These are phyloP conservation scores for Hydnum rufescens DNA, from an alignment of 768 basidiomycete species.

Conservation along the genomic window DNA sequence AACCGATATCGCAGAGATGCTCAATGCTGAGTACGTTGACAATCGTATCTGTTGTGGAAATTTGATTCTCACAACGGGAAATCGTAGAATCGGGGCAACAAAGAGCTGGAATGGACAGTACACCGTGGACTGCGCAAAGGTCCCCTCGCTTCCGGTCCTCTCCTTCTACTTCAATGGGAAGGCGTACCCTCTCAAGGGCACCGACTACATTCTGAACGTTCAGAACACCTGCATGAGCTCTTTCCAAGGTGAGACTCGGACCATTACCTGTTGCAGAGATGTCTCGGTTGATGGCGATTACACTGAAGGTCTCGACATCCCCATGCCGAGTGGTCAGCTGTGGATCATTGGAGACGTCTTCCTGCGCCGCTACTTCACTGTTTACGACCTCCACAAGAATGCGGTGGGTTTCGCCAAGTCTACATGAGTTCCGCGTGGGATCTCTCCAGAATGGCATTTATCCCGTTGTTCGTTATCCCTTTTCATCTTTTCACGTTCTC, in stretches of 20 bases:
- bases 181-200: conserved; percentile 55
- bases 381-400: not conserved
- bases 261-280: conserved; percentile 70
- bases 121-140: conserved; percentile 68
- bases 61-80: not conserved
- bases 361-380: not conserved
- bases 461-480: no score
- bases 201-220: conserved; percentile 79
- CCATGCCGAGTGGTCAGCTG: not conserved
- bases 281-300: conserved; percentile 40
- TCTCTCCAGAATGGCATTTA: no score
- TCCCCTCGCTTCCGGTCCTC: conserved; percentile 68
- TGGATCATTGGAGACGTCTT: conserved; percentile 1
- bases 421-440: not conserved
- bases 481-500: no score
- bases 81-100: conserved; percentile 60
- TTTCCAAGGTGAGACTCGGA: conserved; percentile 84
- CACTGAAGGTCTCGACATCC: conserved; percentile 1
- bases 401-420: not conserved
- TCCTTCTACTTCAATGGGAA: conserved; percentile 68
- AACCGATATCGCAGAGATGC: conserved; percentile 90
- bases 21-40: conserved; percentile 49
- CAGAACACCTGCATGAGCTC: conserved; percentile 86
- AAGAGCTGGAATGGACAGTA: conserved; percentile 96
- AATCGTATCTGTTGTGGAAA: not conserved